These are phyloP conservation scores for Cryptococcus neoformans DNA, from an alignment of 1,284 basidiomycete species.

Conservation along the genomic window DNA sequence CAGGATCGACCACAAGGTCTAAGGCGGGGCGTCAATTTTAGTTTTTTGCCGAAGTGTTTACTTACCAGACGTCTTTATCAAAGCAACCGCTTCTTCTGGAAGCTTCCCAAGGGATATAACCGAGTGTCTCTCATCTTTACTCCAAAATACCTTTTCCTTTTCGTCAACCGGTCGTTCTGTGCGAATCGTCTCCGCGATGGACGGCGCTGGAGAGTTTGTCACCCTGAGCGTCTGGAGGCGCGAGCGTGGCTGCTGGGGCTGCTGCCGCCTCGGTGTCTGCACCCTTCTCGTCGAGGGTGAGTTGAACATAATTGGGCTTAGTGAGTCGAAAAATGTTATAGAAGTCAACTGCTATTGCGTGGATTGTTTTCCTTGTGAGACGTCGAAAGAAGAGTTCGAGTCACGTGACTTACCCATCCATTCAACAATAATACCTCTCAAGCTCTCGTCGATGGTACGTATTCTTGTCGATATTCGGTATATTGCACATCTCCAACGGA, in stretches of 20 bases:
- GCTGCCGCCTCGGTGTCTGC: not conserved
- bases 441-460: not conserved
- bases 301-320: slow-evolving; percentile 31
- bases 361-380: too few species aligned
- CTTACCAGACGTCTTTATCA: slow-evolving; percentile 29
- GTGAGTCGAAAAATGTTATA: too few species aligned
- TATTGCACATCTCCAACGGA: too few species aligned
- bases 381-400: not conserved
- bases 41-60: not conserved
- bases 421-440: not conserved
- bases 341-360: too few species aligned
- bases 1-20: slow-evolving; percentile 45
- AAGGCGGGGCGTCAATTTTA: not conserved
- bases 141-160: slow-evolving; percentile 30
- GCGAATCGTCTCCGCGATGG: slow-evolving; percentile 25
- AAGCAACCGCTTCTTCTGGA: slow-evolving; percentile 32
- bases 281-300: slow-evolving; percentile 30
- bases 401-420: not conserved
- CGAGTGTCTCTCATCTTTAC: slow-evolving; percentile 31
- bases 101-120: slow-evolving; percentile 27
- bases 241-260: not conserved
- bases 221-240: not conserved
- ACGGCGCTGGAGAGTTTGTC: slow-evolving; percentile 20
- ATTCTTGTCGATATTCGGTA: not conserved
- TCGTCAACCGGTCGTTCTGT: slow-evolving; percentile 16